phyloP scores from a whole-genome alignment of 2,329 filamentous ascomycete species.

The Colletotrichum tabaci region DNA sequence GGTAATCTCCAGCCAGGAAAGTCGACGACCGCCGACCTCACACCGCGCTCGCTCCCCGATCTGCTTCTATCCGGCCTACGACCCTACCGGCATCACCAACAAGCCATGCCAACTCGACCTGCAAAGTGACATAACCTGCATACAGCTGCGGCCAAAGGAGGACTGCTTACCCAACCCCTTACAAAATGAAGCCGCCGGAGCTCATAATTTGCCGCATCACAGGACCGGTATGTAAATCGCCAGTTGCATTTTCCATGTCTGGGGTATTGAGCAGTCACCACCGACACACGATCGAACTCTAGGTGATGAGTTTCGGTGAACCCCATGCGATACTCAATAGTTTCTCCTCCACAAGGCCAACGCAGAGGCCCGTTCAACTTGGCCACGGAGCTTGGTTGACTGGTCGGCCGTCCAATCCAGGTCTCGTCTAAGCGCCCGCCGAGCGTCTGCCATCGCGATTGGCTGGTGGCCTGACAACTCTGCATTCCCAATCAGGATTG shows the following conservation, averaged over 20 bases:
- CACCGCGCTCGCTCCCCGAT: background rate
- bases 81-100: slow-evolving; percentile 13
- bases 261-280: slow-evolving; percentile 27
- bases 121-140: slow-evolving; percentile 20
- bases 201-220: background rate
- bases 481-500: slow-evolving; percentile 34
- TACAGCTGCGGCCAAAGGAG: background rate
- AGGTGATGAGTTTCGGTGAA: slow-evolving; percentile 19
- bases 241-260: background rate
- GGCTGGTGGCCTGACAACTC: slow-evolving; percentile 31
- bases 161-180: too few relatives aligned
- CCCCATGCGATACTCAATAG: slow-evolving; percentile 35
- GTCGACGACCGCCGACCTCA: background rate
- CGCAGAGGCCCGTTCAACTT: slow-evolving; percentile 16
- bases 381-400: slow-evolving; percentile 18
- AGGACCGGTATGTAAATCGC: background rate
- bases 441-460: slow-evolving; percentile 37
- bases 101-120: background rate
- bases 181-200: background rate
- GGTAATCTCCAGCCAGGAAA: slow-evolving; percentile 17
- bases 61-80: background rate
- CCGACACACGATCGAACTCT: slow-evolving; percentile 20
- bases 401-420: slow-evolving; percentile 37
- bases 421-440: slow-evolving; percentile 46
- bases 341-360: slow-evolving; percentile 33